phyloP scores from a whole-genome alignment of 805 yeast genomes.

The Diddensiella transvaalensis region DNA sequence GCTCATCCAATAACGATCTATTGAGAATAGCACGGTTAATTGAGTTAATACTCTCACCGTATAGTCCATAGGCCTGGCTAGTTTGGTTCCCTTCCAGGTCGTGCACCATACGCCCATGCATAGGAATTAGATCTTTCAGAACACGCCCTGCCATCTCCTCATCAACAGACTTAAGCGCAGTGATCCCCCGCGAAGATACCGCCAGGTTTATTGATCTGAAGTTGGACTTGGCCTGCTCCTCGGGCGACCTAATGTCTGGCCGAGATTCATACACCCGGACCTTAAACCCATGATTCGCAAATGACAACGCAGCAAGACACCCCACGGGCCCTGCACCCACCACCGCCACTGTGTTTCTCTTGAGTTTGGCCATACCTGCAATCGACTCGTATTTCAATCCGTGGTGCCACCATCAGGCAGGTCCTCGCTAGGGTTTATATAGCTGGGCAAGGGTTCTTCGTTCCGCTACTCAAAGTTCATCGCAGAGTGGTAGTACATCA shows the following conservation, averaged over 20 bases:
- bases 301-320: constrained; percentile 75
- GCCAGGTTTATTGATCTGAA: constrained; percentile 75
- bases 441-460: too few relatives aligned
- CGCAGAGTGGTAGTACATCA: too few relatives aligned
- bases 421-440: too few relatives aligned
- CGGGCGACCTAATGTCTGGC: constrained; percentile 54
- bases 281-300: constrained; percentile 63
- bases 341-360: constrained; percentile 30
- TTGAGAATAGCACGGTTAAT: constrained; percentile 75
- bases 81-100: constrained; percentile 57
- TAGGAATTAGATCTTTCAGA: constrained; percentile 65
- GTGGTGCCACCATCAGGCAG: too few relatives aligned
- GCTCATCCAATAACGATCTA: constrained; percentile 59
- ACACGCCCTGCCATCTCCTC: constrained; percentile 52
- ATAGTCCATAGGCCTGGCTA: constrained; percentile 72
- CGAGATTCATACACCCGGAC: constrained; percentile 74
- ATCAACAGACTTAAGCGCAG: constrained; percentile 63
- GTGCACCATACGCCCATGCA: constrained; percentile 90
- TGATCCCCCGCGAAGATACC: constrained; percentile 78
- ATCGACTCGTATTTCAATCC: too few relatives aligned
- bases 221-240: constrained; percentile 21
- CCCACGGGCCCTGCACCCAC: constrained; percentile 94
- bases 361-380: not conserved
- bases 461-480: too few relatives aligned
- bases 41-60: constrained; percentile 81